Evolutionary conservation across 768 basidiomycete species (phyloP).

Genomic region (Lanmaoa pseudosensibilis): DNA sequence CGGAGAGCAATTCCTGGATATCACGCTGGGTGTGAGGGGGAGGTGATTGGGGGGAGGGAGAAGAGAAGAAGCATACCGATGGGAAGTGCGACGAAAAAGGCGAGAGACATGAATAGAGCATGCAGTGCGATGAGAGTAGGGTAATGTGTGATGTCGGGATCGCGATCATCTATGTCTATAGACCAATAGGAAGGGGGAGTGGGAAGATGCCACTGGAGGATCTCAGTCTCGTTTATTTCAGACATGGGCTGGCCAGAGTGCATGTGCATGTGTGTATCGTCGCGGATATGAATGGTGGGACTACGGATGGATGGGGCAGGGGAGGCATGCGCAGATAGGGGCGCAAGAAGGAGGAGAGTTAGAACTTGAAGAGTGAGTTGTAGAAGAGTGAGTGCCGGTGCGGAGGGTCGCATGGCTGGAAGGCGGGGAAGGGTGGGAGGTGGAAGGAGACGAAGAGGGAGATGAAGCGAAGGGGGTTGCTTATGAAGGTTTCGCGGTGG

Average conservation of each 20-base stretch:
- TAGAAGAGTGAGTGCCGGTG: not conserved
- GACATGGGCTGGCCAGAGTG: constrained; percentile 48
- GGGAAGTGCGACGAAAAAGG: constrained; percentile 83
- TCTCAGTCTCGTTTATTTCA: constrained; percentile 77
- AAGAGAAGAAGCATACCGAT: constrained; percentile 51
- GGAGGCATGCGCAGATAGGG: constrained; percentile 20
- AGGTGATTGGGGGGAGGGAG: not conserved
- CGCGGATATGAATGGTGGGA: constrained; percentile 17
- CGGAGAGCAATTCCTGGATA: constrained; percentile 74
- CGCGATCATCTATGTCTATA: constrained; percentile 65
- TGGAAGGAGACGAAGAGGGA: not conserved
- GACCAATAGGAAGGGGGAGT: constrained; percentile 84
- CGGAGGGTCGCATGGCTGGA: constrained; percentile 11
- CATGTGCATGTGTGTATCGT: constrained; percentile 46
- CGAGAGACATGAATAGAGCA: constrained; percentile 68
- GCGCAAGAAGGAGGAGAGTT: constrained; percentile 7
- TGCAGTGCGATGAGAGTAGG: constrained; percentile 74
- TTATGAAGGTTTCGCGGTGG: constrained; percentile 11
- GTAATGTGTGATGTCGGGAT: constrained; percentile 45
- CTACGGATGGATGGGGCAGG: not conserved
- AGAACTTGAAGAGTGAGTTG: not conserved
- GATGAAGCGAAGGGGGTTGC: not conserved
- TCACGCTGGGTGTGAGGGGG: not conserved
- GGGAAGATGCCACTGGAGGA: constrained; percentile 61
- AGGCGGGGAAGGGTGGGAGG: not conserved